phyloP scores from a whole-genome alignment of 768 basidiomycete genomes.

The Tephrocybe rancida region DNA sequence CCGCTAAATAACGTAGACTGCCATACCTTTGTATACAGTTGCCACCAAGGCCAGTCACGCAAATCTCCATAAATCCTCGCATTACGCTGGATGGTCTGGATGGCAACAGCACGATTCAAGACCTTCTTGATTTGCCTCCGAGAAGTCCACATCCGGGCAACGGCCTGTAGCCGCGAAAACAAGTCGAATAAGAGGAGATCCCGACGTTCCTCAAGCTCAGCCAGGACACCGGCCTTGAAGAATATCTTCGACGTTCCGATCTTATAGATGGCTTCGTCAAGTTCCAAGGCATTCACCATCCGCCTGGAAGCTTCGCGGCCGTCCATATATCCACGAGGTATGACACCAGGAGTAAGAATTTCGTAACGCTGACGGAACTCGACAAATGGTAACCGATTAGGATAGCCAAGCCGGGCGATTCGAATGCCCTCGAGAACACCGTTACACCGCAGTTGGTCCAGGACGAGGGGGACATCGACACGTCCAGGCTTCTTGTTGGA shows the following conservation, averaged over 20 bases:
- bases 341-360: slow-evolving; percentile 89
- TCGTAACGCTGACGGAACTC: slow-evolving; percentile 98
- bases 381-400: slow-evolving; percentile 94
- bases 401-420: slow-evolving; percentile 96
- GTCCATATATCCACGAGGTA: slow-evolving; percentile 97
- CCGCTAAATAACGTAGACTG: not conserved
- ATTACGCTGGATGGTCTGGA: slow-evolving; percentile 92
- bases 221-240: slow-evolving; percentile 97
- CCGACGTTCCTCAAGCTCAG: slow-evolving; percentile 91
- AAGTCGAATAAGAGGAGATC: slow-evolving; percentile 88
- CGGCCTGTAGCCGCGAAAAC: slow-evolving; percentile 87
- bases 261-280: slow-evolving; percentile 83
- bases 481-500: slow-evolving; percentile 86
- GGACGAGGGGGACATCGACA: slow-evolving; percentile 90
- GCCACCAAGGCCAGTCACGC: slow-evolving; percentile 99
- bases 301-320: slow-evolving; percentile 91
- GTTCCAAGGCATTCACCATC: slow-evolving; percentile 87
- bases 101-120: slow-evolving; percentile 87
- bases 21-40: slow-evolving; percentile 27
- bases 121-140: slow-evolving; percentile 93
- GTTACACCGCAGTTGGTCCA: slow-evolving; percentile 96
- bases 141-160: slow-evolving; percentile 82
- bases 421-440: slow-evolving; percentile 99
- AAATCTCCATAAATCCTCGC: slow-evolving; percentile 90
- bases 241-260: slow-evolving; percentile 98